Evolutionary conservation across 192 early-diverging fungal species (phyloP), one percentile per base, ranked within the genome.

Genomic region (Chytriomyces sp.): DNA sequence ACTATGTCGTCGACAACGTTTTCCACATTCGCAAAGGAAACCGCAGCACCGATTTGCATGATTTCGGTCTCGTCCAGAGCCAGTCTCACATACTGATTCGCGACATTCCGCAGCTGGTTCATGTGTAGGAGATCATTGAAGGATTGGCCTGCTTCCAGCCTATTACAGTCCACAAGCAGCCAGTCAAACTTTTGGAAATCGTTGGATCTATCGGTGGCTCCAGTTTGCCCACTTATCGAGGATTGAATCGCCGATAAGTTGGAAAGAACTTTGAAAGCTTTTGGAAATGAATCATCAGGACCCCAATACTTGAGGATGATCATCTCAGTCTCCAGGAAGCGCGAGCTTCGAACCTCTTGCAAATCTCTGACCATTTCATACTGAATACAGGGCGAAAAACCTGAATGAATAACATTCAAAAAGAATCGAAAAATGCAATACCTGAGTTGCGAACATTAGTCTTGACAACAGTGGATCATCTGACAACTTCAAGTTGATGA

Each of bases 361-460:
- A 43, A 74, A 7, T 63, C 53, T 26, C 50, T 80, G 18, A 80
- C 49, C 79, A 80, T 68, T 69, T 80, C 79, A 47, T 64, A 72
- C 79, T 80, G 50, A 75, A 5, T 35, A 35, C 4, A 79, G 26
- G 7, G 28, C 24, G 45, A 60, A 50, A 46, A 45, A 23, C 18
- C 10, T 5, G 16, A 5, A 57, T 57, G 20, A 13, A 5, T 57
- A 2, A 57, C 13, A 57, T 57, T 20, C 3, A 20, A 13, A 20
- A 57, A 57, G 13, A 57, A 46, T 68, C 35, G 48, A 72, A 44
- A 24, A 74, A 47, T 45, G 20, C 53, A 7, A 13, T 48, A 75
- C 80, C 81, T 83, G 82, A 5, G 62, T 45, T 67, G 70, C 69
- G 64, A 84, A 84, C 46, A 82, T 16, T 45, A 84, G 53, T 11